Conservation (phyloP, 1,284 basidiomycete species). For the Schizophyllum commune region DNA sequence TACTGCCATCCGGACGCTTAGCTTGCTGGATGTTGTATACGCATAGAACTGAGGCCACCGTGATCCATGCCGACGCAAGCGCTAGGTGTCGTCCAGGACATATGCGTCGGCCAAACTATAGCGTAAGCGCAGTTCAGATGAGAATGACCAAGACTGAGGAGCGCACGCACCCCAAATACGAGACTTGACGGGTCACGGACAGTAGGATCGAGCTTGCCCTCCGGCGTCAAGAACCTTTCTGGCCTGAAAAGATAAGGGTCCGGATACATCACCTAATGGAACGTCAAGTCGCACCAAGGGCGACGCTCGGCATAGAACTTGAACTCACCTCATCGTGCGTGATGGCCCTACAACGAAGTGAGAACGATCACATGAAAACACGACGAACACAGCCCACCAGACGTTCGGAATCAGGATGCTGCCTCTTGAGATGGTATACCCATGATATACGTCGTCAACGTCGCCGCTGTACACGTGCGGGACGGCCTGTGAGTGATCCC, state of each 20-base stretch:
- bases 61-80: conserved; percentile 5
- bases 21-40: conserved; percentile 8
- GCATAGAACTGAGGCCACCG: conserved; percentile 10
- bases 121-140: background rate
- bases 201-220: conserved; percentile 7
- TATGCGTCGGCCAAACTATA: background rate
- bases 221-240: conserved; percentile 8
- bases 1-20: background rate
- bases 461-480: background rate
- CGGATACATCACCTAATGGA: conserved; percentile 3
- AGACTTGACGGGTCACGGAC: conserved; percentile 1
- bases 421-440: conserved; percentile 10
- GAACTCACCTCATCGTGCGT: conserved; percentile 8
- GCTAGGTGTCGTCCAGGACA: conserved; percentile 11
- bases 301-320: too few relatives aligned
- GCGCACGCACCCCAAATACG: conserved; percentile 1
- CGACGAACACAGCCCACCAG: conserved; percentile 5
- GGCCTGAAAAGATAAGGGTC: conserved; percentile 8
- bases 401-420: conserved; percentile 6
- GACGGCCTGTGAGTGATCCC: background rate
- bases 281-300: background rate
- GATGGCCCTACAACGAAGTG: conserved; percentile 9
- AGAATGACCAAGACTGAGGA: background rate
- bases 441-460: conserved; percentile 11
- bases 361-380: background rate